Base-by-base conservation (phyloP, 2,329 filamentous ascomycete genomes). In the Graphilbum fragrans region DNA sequence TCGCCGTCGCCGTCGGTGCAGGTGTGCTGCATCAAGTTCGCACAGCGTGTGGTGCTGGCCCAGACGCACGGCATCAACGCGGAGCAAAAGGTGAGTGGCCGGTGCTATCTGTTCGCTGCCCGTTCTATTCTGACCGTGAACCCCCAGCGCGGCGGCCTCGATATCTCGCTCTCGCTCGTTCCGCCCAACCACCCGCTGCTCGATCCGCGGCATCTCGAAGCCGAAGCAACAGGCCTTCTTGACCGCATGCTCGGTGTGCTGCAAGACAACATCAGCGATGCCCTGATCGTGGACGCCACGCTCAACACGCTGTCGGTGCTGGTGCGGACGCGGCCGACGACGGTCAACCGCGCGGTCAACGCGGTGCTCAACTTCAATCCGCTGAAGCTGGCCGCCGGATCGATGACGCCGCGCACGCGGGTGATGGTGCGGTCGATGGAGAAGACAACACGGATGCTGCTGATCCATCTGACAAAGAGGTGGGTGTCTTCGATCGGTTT, bases 21-120 rank as follows among this genome's bases (percentile, higher is more conserved):
- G 53, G 81, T 96, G 58, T 94, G 87, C 68, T 96, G 92, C 65
- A 82, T 96, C 70, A 98, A 98, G 62, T 98, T 98, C 60, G 82
- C 86, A 31, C 90, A 98, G 64, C 80, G 86, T 48, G 86, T 96
- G 35, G 83, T 98, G 35, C 74, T 95, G 50, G 85, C 87, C 17
- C 90, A 98, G 61, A 95, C 86, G 11, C 79, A 81, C n/a, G 86
- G 86, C 37, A 65, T 81, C 44, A 83, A 85, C 50, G 70, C 77
- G 42, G 90, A 96, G 56, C 82, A 84, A 51, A 79, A 86, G 66
- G 86, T 31, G 47, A 70, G 65, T 64, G 66, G 42, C 63, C 18
- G 17, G 5, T 22, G 12, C 21, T 23, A 17, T 18, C 8, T 21
- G 17, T 7, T 14, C 20, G 17, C 22, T 2, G 16, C 20, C n/a